phyloP scores from a whole-genome alignment of 2,329 filamentous ascomycete species.

The Botrytis sinoallii region DNA sequence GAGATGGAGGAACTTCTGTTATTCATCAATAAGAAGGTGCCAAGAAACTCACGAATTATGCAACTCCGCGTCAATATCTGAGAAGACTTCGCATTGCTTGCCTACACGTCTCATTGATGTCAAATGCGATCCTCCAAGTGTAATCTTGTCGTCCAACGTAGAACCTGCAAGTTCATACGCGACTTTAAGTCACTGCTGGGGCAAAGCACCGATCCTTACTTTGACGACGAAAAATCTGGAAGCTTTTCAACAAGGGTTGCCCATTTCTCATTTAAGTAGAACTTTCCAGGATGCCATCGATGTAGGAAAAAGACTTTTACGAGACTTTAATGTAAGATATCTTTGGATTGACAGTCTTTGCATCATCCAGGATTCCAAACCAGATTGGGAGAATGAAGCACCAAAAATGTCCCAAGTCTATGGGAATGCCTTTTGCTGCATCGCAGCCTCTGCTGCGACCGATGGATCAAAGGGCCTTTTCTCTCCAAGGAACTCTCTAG shows the following conservation, averaged over 20 bases:
- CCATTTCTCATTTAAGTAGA: neutral
- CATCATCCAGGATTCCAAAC: conserved; percentile 17
- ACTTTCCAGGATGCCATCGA: neutral
- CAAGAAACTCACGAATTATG: neutral
- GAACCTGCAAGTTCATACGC: neutral
- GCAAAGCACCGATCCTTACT: neutral
- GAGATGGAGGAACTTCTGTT: neutral
- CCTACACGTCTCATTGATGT: neutral
- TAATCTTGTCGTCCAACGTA: neutral
- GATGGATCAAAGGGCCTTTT: conserved; percentile 14
- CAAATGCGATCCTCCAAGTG: neutral
- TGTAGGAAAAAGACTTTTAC: neutral
- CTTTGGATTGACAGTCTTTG: conserved; percentile 20
- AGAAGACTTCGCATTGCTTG: neutral
- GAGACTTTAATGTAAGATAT: conserved; percentile 7
- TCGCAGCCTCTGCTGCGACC: neutral
- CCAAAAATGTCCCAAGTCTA: neutral
- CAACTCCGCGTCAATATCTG: neutral
- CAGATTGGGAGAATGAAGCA: conserved; percentile 16
- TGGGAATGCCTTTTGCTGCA: conserved; percentile 9
- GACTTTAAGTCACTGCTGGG: conserved; percentile 19
- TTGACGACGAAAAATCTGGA: conserved; percentile 2
- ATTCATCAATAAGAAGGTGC: neutral
- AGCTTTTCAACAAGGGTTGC: neutral
- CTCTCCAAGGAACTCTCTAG: neutral